phyloP scores from a whole-genome alignment of 2,329 filamentous ascomycete genomes.

The Plenodomus biglobosus region DNA sequence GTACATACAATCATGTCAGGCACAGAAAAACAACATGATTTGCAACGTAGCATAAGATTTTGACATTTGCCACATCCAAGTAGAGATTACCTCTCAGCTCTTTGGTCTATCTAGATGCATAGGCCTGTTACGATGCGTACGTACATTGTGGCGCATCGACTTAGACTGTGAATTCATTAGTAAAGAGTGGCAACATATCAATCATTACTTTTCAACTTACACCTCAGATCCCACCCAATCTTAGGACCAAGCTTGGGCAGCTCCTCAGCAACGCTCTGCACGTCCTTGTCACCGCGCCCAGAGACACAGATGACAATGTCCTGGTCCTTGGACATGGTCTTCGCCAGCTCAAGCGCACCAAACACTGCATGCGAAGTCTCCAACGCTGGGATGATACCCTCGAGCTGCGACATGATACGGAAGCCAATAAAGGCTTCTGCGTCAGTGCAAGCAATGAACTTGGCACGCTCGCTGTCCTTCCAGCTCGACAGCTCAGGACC shows the following conservation, averaged over 20 bases:
- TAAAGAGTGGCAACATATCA: not conserved
- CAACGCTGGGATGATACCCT: slow-evolving; percentile 95
- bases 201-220: slow-evolving; percentile 23
- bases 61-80: not conserved
- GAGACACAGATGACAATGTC: slow-evolving; percentile 93
- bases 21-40: not conserved
- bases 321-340: slow-evolving; percentile 84
- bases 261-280: slow-evolving; percentile 96
- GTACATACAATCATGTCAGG: not conserved
- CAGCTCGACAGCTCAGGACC: slow-evolving; percentile 88
- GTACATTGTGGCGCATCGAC: not conserved
- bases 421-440: slow-evolving; percentile 88
- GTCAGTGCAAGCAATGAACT: slow-evolving; percentile 89
- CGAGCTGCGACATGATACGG: slow-evolving; percentile 77
- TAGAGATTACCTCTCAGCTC: not conserved
- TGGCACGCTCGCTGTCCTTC: slow-evolving; percentile 87
- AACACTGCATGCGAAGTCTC: slow-evolving; percentile 93
- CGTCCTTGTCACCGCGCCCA: slow-evolving; percentile 95
- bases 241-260: slow-evolving; percentile 82
- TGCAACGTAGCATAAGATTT: not conserved
- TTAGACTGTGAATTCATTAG: slow-evolving; percentile 33
- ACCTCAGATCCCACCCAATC: slow-evolving; percentile 73
- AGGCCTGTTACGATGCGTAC: no score
- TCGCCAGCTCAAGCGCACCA: slow-evolving; percentile 85
- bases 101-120: not conserved